Evolutionary conservation across 768 basidiomycete species (phyloP).

Genomic region (Phanerochaete carnosa): DNA sequence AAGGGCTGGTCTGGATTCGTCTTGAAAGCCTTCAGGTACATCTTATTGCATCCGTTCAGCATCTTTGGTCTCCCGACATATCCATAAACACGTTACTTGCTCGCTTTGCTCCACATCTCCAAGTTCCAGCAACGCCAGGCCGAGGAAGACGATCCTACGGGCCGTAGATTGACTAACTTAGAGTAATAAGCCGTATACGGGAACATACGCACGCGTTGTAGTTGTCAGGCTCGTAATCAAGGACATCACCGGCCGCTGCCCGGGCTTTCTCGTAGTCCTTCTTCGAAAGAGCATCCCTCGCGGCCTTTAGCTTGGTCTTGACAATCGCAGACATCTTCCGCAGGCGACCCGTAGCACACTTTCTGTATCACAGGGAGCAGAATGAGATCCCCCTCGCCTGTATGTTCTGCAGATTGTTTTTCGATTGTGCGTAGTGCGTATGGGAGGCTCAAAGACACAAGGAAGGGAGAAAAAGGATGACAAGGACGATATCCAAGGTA

Average conservation of each 20-base stretch:
- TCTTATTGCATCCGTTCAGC: slow-evolving; percentile 39
- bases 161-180: not conserved
- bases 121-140: slow-evolving; percentile 74
- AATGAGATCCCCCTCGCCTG: not conserved
- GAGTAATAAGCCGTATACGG: not conserved
- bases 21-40: slow-evolving; percentile 74
- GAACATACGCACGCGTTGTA: slow-evolving; percentile 36
- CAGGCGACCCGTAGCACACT: not conserved
- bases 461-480: not conserved
- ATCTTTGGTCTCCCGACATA: not conserved
- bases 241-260: slow-evolving; percentile 59
- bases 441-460: not conserved
- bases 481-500: not conserved
- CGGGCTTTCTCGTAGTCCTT: slow-evolving; percentile 72
- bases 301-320: slow-evolving; percentile 75
- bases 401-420: not conserved
- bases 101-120: slow-evolving; percentile 73
- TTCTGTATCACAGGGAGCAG: not conserved
- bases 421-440: not conserved
- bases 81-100: slow-evolving; percentile 55
- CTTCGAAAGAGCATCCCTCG: slow-evolving; percentile 70
- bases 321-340: slow-evolving; percentile 36
- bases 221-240: slow-evolving; percentile 76
- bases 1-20: slow-evolving; percentile 66
- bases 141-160: slow-evolving; percentile 80